Percentiles rank a stretch among this genome's conserved stretches.
These are phyloP conservation scores for Albophoma yamanashiensis DNA, from an alignment of 2,329 filamentous ascomycete species.

Conservation along the genomic window DNA sequence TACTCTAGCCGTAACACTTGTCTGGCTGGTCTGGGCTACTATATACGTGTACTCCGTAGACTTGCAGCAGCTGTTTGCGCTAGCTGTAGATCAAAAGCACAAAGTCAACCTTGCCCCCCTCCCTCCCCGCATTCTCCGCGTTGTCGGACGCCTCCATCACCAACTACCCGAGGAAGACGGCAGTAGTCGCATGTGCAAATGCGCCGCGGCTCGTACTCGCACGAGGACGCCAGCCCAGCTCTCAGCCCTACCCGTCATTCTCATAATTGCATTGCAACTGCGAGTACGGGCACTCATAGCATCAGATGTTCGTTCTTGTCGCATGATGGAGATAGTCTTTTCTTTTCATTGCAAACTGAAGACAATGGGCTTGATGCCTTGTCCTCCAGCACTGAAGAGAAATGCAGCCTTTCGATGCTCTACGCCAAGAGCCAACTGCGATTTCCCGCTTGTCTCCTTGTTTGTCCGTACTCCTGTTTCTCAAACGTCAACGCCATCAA, in stretches of 20 bases:
- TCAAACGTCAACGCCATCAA: background rate
- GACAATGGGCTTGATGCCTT: background rate
- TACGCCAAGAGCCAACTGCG: background rate
- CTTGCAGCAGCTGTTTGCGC: background rate
- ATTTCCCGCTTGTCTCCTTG: background rate
- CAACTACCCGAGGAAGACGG: background rate
- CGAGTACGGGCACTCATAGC: background rate
- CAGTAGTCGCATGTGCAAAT: slow-evolving; percentile 6
- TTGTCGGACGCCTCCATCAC: background rate
- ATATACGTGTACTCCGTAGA: background rate
- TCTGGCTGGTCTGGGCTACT: background rate
- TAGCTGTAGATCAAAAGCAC: background rate
- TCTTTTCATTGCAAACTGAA: background rate
- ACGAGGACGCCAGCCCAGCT: background rate
- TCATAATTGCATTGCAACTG: background rate
- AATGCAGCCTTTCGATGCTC: background rate
- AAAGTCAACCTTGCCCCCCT: background rate
- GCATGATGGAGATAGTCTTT: background rate
- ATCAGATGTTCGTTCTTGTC: background rate
- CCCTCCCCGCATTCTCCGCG: background rate
- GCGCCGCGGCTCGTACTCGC: background rate
- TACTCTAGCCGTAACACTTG: background rate
- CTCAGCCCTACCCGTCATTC: background rate
- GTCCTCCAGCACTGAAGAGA: background rate
- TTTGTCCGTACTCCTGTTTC: background rate